Percentiles rank a stretch among this genome's conserved stretches.
phyloP scores from a whole-genome alignment of 2,329 filamentous ascomycete species.

The Curvularia eragrostidis region DNA sequence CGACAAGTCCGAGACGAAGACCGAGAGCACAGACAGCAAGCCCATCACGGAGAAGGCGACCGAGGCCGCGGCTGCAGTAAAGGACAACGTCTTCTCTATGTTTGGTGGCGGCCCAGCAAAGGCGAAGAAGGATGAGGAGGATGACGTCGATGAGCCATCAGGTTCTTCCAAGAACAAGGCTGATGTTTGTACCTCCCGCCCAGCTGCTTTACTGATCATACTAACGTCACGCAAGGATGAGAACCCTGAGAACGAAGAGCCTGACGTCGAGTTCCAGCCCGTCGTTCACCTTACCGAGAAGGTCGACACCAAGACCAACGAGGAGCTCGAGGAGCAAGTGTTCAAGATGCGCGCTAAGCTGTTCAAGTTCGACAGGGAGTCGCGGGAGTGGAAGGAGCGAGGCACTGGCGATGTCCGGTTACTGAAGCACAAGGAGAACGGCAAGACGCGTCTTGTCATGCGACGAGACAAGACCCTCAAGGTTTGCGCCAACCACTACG shows the following conservation, averaged over 20 bases:
- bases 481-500: conserved; percentile 99
- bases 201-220: background rate
- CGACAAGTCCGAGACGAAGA: conserved; percentile 30
- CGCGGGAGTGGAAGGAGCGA: conserved; percentile 98
- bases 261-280: conserved; percentile 96
- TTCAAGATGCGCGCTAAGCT: conserved; percentile 99
- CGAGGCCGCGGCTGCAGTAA: conserved; percentile 51
- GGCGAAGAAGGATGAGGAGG: conserved; percentile 84
- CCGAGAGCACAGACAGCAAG: conserved; percentile 59
- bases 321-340: conserved; percentile 94
- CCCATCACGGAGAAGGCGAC: conserved; percentile 51
- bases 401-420: conserved; percentile 95
- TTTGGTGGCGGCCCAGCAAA: conserved; percentile 98
- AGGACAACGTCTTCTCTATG: conserved; percentile 87
- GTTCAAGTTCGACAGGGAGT: conserved; percentile 94
- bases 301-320: conserved; percentile 96
- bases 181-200: conserved; percentile 52
- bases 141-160: conserved; percentile 75
- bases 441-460: conserved; percentile 98
- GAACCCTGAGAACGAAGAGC: conserved; percentile 84
- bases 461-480: conserved; percentile 99
- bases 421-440: conserved; percentile 98
- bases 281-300: conserved; percentile 96
- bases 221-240: conserved; percentile 62
- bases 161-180: conserved; percentile 70